Base-by-base conservation (phyloP, 495 filamentous ascomycete genomes). In the Lophiostoma macrostomum region DNA sequence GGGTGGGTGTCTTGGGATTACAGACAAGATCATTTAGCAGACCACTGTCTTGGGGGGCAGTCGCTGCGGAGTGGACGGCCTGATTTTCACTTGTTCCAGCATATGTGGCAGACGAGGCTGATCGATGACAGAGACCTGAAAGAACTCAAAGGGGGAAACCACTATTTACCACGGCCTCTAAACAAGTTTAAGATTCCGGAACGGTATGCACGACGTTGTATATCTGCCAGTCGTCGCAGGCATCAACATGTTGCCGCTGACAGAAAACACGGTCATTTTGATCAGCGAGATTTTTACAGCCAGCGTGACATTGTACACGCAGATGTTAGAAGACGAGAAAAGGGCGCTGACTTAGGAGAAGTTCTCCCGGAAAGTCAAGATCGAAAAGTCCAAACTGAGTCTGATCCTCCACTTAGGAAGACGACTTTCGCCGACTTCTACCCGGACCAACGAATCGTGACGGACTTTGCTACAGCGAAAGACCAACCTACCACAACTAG, bases 101-200 rank as follows among this genome's bases (percentile, higher is more conserved):
- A 59, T 29, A 45, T 64, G 30, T 64, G 55, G 56, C 45, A 57
- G 50, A 64, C 56, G 29, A 36, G 52, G 23, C 27, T 64, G 45
- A 64, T 64, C 29, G 60, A 55, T 28, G 60, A 63, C 37, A 36
- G 43, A 23, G 60, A 58, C 27, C 50, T 63, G 31, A 58, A 63
- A 45, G 60, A 63, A 44, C 37, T 63, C 30, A 63, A 63, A 34
- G 60, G 60, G 12, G 60, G 57, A 22, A 60, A 60, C 29, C 55
- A 58, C 29, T 52, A 58, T 24, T 28, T 58, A 40, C 39, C 40
- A n/a, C 30, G 48, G 7, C 39, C 55, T 31, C 55, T 48, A 18
- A 14, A 16, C 8, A 58, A 58, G 41, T 58, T 40, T 28, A 53
- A 35, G 8, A 22, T 40, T 13, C 45, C n/a, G n/a, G n/a, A n/a